These are phyloP conservation scores for Petasospora fabianii DNA, from an alignment of 1,139 yeast genomes.

Conservation along the genomic window DNA sequence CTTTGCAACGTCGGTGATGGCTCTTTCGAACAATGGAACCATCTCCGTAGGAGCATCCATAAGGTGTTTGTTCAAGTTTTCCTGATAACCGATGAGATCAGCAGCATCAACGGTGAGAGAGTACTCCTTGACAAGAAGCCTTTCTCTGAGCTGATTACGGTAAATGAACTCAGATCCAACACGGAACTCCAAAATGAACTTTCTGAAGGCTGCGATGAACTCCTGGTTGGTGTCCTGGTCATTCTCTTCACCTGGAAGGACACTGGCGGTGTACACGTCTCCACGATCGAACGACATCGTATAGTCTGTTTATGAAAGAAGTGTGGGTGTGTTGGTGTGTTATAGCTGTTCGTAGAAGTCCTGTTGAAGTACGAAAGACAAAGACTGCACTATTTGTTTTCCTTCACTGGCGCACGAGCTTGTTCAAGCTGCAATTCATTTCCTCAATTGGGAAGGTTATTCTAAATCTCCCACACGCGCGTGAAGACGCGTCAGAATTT, in stretches of 20 bases:
- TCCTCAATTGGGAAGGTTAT: conserved; percentile 11
- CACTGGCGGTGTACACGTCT: conserved; percentile 79
- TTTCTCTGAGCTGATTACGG: conserved; percentile 89
- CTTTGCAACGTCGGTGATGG: conserved; percentile 90
- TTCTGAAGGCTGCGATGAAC: conserved; percentile 72
- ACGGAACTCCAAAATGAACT: conserved; percentile 83
- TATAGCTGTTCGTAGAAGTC: background rate
- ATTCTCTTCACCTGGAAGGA: conserved; percentile 72
- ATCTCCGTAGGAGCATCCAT: conserved; percentile 86
- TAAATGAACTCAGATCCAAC: conserved; percentile 79
- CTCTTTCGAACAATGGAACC: conserved; percentile 84
- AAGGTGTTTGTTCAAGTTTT: conserved; percentile 79
- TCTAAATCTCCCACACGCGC: conserved; percentile 5
- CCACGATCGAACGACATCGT: conserved; percentile 38
- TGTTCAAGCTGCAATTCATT: conserved; percentile 12
- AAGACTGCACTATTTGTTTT: conserved; percentile 1
- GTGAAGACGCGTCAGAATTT: conserved; percentile 1
- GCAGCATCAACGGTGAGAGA: conserved; percentile 74
- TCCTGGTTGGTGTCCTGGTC: conserved; percentile 70
- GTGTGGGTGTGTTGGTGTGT: background rate
- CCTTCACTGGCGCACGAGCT: no score
- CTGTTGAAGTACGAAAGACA: background rate
- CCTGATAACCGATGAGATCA: conserved; percentile 84
- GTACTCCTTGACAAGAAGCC: conserved; percentile 73
- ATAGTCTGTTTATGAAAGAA: no score